phyloP scores from a whole-genome alignment of 176 grass and related monocot genomes.

The Eleusine coracana region DNA sequence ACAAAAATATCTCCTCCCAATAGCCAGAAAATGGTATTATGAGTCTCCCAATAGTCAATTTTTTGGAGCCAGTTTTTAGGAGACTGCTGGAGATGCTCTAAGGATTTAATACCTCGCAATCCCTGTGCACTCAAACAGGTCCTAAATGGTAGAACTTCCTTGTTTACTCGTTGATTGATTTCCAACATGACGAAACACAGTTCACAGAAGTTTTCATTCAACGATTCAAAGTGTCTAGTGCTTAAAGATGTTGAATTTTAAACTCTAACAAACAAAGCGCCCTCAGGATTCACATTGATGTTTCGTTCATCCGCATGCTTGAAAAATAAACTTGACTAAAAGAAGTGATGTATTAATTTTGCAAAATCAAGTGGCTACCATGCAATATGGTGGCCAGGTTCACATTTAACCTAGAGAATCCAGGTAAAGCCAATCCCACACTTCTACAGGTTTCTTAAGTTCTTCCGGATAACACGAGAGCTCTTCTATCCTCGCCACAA shows the following conservation, averaged over 20 bases:
- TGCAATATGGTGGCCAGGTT: background rate
- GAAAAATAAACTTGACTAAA: background rate
- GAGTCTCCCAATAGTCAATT: no score
- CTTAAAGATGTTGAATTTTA: background rate
- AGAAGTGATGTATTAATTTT: background rate
- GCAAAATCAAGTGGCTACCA: conserved; percentile 25
- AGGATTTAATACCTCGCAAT: no score
- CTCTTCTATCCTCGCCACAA: background rate
- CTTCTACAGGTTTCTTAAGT: conserved; percentile 4
- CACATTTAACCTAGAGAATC: background rate
- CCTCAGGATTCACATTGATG: background rate
- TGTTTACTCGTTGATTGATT: background rate
- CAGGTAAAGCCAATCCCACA: background rate
- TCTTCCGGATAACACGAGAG: conserved; percentile 1
- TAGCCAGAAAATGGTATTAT: no score
- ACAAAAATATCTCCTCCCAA: no score
- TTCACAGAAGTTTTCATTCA: background rate
- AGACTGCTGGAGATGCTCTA: no score
- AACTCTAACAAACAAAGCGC: background rate
- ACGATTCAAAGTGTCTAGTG: background rate
- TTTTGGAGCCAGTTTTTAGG: no score
- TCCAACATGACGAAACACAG: background rate
- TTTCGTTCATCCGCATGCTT: background rate
- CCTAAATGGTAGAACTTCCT: background rate
- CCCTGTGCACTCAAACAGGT: no score